Evolutionary conservation across 1,284 basidiomycete species (phyloP).

Genomic region (Microbotryum lychnidis-dioicae): DNA sequence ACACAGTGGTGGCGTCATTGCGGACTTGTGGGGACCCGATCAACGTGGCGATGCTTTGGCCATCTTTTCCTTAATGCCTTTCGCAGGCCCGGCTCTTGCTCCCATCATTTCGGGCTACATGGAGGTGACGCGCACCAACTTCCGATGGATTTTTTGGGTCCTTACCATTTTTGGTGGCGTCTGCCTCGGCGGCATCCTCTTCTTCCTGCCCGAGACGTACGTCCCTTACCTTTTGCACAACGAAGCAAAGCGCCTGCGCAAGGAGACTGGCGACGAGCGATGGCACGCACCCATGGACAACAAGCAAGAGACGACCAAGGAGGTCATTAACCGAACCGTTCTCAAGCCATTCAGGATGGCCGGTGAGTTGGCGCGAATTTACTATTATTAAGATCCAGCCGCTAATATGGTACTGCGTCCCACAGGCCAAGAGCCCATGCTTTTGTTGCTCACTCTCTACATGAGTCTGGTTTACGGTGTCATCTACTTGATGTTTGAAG

Average conservation of each 20-base stretch:
- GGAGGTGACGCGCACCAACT: slow-evolving; percentile 45
- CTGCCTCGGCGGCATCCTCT: slow-evolving; percentile 50
- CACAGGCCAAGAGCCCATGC: slow-evolving; percentile 65
- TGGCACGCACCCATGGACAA: slow-evolving; percentile 49
- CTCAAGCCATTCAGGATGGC: slow-evolving; percentile 52
- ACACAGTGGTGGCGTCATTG: slow-evolving; percentile 33
- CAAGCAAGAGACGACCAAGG: slow-evolving; percentile 34
- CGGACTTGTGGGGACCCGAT: slow-evolving; percentile 56
- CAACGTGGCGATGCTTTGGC: slow-evolving; percentile 61
- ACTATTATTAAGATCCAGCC: too few relatives aligned
- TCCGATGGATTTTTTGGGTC: slow-evolving; percentile 70
- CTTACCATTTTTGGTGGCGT: slow-evolving; percentile 48
- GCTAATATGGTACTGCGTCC: slow-evolving; percentile 22
- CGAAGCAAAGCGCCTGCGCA: slow-evolving; percentile 48
- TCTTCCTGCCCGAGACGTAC: slow-evolving; percentile 50
- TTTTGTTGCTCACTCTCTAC: slow-evolving; percentile 53
- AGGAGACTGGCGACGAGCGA: slow-evolving; percentile 56
- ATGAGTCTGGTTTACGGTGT: slow-evolving; percentile 24
- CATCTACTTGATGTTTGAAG: slow-evolving; percentile 39
- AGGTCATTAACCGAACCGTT: slow-evolving; percentile 44
- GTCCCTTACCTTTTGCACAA: slow-evolving; percentile 48
- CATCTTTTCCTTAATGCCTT: slow-evolving; percentile 60
- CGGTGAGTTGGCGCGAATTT: slow-evolving; percentile 6
- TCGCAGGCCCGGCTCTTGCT: slow-evolving; percentile 46
- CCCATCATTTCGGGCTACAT: slow-evolving; percentile 58